A percentile compares a stretch with the other conserved stretches of the same genome.
phyloP scores from a whole-genome alignment of 1,139 yeast genomes.

The Pichia inconspicua region DNA sequence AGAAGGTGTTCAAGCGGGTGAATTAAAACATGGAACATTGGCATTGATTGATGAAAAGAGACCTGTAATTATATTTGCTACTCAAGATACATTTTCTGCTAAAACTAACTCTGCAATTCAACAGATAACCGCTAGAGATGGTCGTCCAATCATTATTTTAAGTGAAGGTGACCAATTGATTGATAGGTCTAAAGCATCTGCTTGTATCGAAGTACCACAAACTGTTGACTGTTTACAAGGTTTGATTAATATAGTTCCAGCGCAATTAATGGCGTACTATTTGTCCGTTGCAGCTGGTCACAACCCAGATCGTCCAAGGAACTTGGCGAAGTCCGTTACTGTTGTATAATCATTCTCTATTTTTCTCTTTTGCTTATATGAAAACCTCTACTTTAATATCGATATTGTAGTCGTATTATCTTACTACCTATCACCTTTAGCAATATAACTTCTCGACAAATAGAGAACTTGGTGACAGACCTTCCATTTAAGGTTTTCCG shows the following conservation, averaged over 20 bases:
- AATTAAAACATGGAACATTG: constrained; percentile 95
- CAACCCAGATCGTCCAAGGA: constrained; percentile 98
- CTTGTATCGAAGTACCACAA: constrained; percentile 80
- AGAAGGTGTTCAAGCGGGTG: constrained; percentile 99
- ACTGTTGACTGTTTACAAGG: constrained; percentile 98
- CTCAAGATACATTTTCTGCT: constrained; percentile 95
- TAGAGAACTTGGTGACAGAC: too few species aligned
- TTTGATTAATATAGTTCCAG: constrained; percentile 83
- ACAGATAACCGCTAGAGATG: constrained; percentile 95
- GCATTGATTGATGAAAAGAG: constrained; percentile 91
- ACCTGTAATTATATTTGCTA: constrained; percentile 93
- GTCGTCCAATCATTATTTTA: constrained; percentile 90
- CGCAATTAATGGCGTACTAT: constrained; percentile 97
- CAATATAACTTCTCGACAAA: too few species aligned
- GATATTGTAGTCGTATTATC: too few species aligned
- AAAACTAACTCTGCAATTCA: constrained; percentile 93
- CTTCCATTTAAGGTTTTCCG: too few species aligned
- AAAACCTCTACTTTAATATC: background rate
- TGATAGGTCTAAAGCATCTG: constrained; percentile 48
- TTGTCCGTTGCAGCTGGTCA: constrained; percentile 91
- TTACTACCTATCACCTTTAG: too few species aligned
- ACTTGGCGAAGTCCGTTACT: constrained; percentile 96
- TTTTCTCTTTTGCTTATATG: background rate
- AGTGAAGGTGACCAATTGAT: constrained; percentile 74
- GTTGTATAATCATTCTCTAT: constrained; percentile 50